These are phyloP conservation scores for Suillus fuscotomentosus DNA, from an alignment of 768 basidiomycete species.

Conservation along the genomic window DNA sequence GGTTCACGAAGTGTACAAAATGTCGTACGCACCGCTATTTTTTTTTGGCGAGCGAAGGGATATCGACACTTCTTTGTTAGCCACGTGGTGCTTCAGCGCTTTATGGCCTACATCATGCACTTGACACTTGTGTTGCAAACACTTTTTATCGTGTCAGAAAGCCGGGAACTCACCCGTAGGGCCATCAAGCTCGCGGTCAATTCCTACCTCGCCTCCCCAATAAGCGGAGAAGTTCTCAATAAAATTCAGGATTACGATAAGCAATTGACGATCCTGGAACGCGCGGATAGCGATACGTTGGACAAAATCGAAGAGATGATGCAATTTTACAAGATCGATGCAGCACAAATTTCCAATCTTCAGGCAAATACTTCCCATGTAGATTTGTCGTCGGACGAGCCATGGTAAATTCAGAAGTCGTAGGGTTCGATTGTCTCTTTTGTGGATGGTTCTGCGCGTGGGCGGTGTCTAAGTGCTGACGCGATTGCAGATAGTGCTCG, in stretches of 20 bases:
- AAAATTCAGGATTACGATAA: neutral
- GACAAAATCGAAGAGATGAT: neutral
- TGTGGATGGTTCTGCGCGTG: neutral
- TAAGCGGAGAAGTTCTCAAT: neutral
- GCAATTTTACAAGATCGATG: neutral
- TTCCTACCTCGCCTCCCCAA: neutral
- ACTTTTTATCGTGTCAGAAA: constrained; percentile 10
- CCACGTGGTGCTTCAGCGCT: constrained; percentile 9
- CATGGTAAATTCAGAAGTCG: neutral
- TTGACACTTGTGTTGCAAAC: constrained; percentile 23
- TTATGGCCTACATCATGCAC: constrained; percentile 26
- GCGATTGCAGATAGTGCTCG: too few relatives aligned
- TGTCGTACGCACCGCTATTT: neutral
- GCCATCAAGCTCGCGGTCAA: neutral
- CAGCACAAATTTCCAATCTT: neutral
- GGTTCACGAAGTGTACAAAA: neutral
- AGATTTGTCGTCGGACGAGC: neutral
- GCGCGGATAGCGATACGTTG: neutral
- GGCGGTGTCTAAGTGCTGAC: too few relatives aligned
- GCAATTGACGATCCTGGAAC: neutral
- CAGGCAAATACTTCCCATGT: too few relatives aligned
- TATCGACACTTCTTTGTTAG: neutral
- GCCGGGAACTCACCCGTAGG: neutral
- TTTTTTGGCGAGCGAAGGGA: too few relatives aligned
- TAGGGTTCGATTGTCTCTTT: too few relatives aligned